These are phyloP conservation scores for Cicer cuneatum DNA, from an alignment of 306 rosid genomes.

Conservation along the genomic window DNA sequence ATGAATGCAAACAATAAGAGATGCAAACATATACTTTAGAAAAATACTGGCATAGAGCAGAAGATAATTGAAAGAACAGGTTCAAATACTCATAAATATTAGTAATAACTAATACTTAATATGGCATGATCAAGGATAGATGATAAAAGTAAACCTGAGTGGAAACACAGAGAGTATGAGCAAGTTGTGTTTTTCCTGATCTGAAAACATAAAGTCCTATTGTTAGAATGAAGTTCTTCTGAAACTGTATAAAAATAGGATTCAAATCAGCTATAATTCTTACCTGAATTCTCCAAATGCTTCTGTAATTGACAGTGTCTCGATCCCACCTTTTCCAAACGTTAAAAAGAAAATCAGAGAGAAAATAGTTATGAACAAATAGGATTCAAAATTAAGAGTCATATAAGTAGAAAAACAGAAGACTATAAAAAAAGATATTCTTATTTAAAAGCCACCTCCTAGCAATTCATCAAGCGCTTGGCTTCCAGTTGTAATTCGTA, in stretches of 20 bases:
- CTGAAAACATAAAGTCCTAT: slow-evolving; percentile 52
- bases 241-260: slow-evolving; percentile 18
- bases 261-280: slow-evolving; percentile 29
- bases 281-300: slow-evolving; percentile 97
- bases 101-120: slow-evolving; percentile 13
- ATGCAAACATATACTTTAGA: slow-evolving; percentile 12
- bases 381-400: not conserved
- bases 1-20: slow-evolving; percentile 12
- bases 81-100: not conserved
- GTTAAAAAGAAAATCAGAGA: slow-evolving; percentile 8
- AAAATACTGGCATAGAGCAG: slow-evolving; percentile 1
- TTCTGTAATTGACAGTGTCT: slow-evolving; percentile 89
- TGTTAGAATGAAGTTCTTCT: slow-evolving; percentile 31
- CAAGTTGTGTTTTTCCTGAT: slow-evolving; percentile 96
- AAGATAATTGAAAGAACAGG: not conserved
- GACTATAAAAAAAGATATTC: slow-evolving; percentile 8
- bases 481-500: slow-evolving; percentile 92
- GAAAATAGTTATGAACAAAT: not conserved
- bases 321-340: slow-evolving; percentile 78
- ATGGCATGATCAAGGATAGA: slow-evolving; percentile 13
- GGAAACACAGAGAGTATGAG: slow-evolving; percentile 94
- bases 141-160: slow-evolving; percentile 72
- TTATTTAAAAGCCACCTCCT: slow-evolving; percentile 68
- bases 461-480: slow-evolving; percentile 95
- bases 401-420: slow-evolving; percentile 6